These are phyloP conservation scores for Circinella minor DNA, from an alignment of 371 early-diverging fungal species.

Conservation along the genomic window DNA sequence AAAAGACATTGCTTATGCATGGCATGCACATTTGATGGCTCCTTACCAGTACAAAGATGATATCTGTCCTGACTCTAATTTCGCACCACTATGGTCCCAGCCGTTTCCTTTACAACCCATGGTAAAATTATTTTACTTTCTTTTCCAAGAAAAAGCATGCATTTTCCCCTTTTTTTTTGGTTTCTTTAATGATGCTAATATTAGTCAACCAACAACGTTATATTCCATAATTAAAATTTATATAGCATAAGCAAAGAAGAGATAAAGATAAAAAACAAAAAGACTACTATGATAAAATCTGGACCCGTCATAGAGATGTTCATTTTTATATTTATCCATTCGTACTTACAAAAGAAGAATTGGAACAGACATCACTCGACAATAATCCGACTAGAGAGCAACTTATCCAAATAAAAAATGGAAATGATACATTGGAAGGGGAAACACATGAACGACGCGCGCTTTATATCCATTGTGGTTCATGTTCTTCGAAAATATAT, in stretches of 20 bases:
- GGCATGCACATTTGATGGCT: background rate
- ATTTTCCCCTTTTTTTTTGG: too few species aligned
- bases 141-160: too few species aligned
- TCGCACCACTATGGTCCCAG: background rate
- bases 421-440: background rate
- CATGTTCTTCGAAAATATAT: too few species aligned
- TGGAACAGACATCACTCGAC: too few species aligned
- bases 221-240: background rate
- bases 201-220: background rate
- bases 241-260: background rate
- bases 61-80: background rate
- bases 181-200: too few species aligned
- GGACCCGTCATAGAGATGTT: too few species aligned
- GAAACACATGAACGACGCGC: too few species aligned
- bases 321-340: too few species aligned
- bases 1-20: background rate
- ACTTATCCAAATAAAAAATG: background rate
- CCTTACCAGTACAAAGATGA: background rate
- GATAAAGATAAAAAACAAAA: background rate
- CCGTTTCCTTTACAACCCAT: background rate
- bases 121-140: background rate
- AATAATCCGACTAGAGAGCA: background rate
- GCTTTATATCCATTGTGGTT: too few species aligned
- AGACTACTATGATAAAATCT: too few species aligned
- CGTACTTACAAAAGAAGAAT: too few species aligned